These are phyloP conservation scores for Chaetomidium leptoderma DNA, from an alignment of 495 filamentous ascomycete genomes.

Conservation along the genomic window DNA sequence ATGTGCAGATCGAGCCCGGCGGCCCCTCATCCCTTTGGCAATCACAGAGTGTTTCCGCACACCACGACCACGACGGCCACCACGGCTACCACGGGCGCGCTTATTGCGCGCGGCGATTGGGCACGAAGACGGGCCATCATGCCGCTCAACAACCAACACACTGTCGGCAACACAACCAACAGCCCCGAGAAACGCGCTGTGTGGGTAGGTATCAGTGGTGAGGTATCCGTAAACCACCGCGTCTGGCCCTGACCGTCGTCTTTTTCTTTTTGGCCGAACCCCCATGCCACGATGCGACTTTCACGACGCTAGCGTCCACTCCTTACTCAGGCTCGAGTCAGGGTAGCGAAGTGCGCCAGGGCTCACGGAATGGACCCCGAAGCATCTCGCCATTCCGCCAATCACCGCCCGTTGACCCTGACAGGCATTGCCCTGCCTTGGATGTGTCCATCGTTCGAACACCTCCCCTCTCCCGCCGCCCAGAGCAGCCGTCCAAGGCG, in stretches of 20 bases:
- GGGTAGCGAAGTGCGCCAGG: neutral
- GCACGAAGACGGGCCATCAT: neutral
- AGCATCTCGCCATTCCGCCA: conserved; percentile 9
- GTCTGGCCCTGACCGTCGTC: neutral
- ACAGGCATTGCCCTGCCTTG: neutral
- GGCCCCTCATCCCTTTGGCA: neutral
- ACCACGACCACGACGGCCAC: neutral
- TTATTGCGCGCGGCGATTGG: conserved; percentile 16
- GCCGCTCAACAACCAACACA: conserved; percentile 7
- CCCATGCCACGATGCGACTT: neutral
- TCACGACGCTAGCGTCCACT: neutral
- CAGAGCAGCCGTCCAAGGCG: conserved; percentile 5
- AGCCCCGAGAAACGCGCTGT: neutral
- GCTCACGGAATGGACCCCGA: conserved; percentile 1
- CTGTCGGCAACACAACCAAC: conserved; percentile 8
- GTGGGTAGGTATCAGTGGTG: too few species aligned
- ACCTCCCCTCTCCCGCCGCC: neutral
- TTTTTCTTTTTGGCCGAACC: neutral
- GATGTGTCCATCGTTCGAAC: neutral
- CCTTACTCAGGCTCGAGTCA: neutral
- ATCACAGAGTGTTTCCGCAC: conserved; percentile 1
- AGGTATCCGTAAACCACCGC: neutral
- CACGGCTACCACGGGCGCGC: conserved; percentile 9
- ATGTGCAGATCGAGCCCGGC: conserved; percentile 1
- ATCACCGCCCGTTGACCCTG: neutral